Evolutionary conservation across 345 rosid genomes (phyloP), one percentile per base, ranked within the genome.

Genomic region (Lepidium aucheri): DNA sequence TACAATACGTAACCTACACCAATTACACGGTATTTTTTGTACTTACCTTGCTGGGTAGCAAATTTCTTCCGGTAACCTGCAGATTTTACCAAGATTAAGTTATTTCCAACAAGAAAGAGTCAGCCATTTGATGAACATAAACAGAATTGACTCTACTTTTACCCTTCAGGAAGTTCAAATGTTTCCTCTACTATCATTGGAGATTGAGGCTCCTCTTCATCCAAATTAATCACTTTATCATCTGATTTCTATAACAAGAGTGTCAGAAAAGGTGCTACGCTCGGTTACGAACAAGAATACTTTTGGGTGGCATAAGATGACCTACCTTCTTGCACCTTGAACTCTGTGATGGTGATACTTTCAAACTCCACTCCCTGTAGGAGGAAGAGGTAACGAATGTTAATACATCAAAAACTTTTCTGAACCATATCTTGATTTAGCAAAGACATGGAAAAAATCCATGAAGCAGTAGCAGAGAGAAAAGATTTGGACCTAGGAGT

Each of bases 41-140:
- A 54, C 63, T 6, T 53, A 94, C 99, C 96, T 79, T 36, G 87
- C 83, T 32, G 97, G 96, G 41, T 88, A 91, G 75, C 77, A 78
- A 47, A 88, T 80, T 69, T 76, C 74, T 43, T 72, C 87, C 17
- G 79, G 82, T 74, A 76, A 70, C 68, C 96, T 86, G 82, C 76
- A 81, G 67, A 65, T 39, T 34, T 67, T 26, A 68, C 39, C 66
- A 58, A 61, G 36, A 72, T 15, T 18, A 41, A 35, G 60, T 74
- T 55, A 76, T 36, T 60, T 60, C 22, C 45, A 66, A 53, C 22
- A 55, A 28, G 47, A 51, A 56, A 28, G 60, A 47, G 10, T 39
- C 51, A 45, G 22, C 24, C 53, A 58, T 10, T 56, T 51, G 36
- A 65, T 22, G 30, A 65, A 66, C 30, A 7, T 30, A 52, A 52